phyloP scores from a whole-genome alignment of 805 yeast species.

The Starmerella stigmatis region DNA sequence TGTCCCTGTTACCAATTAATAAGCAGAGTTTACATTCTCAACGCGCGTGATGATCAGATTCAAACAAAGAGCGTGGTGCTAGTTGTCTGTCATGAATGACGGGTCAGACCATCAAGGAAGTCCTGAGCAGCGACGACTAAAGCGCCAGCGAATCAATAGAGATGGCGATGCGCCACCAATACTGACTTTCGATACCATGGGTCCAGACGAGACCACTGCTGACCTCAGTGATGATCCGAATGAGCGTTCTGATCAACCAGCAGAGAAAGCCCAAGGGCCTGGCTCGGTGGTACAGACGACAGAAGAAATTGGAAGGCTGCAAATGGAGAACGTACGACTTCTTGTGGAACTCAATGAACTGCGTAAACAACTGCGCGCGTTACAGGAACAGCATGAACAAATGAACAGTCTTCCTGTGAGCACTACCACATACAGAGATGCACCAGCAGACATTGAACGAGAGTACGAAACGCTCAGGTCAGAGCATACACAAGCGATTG shows the following conservation, averaged over 20 bases:
- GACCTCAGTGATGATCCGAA: not conserved
- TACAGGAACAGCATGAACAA: not conserved
- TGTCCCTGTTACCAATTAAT: not conserved
- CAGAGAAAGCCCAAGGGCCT: not conserved
- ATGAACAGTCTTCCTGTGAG: no score
- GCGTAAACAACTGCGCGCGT: not conserved
- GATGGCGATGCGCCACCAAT: not conserved
- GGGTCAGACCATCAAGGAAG: slow-evolving; percentile 4
- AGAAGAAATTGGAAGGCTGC: slow-evolving; percentile 2
- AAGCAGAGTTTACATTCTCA: not conserved
- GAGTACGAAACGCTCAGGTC: no score
- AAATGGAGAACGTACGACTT: slow-evolving; percentile 1
- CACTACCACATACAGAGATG: no score
- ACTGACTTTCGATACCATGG: slow-evolving; percentile 3
- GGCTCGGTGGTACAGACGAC: not conserved
- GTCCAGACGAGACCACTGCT: not conserved
- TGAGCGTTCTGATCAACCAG: not conserved
- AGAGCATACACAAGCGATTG: no score
- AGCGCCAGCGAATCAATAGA: not conserved
- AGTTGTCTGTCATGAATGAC: slow-evolving; percentile 4
- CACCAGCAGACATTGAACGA: no score
- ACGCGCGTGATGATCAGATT: slow-evolving; percentile 4
- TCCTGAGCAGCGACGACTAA: slow-evolving; percentile 1
- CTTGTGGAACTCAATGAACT: slow-evolving; percentile 3
- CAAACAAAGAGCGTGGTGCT: slow-evolving; percentile 7